Conservation (phyloP, 306 rosid genomes). For the Acmispon strigosus region DNA sequence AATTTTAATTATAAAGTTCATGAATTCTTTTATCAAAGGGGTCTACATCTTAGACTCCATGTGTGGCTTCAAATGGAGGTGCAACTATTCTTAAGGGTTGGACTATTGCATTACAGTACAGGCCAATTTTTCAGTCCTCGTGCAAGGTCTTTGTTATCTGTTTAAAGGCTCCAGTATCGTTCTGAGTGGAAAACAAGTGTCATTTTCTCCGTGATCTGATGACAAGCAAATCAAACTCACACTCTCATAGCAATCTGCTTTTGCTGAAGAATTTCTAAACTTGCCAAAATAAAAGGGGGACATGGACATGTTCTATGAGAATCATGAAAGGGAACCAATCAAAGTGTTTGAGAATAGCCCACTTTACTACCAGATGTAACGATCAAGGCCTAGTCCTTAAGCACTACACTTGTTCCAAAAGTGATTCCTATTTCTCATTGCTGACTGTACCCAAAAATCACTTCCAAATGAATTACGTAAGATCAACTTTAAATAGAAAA, state of each 20-base stretch:
- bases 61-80: neutral
- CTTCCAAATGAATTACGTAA: no score
- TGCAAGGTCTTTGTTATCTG: neutral
- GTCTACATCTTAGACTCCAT: neutral
- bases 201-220: neutral
- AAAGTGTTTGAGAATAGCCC: constrained; percentile 5
- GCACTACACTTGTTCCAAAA: no score
- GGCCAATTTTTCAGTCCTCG: neutral
- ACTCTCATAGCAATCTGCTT: neutral
- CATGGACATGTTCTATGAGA: neutral
- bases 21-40: no score
- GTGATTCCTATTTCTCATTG: no score
- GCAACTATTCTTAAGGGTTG: neutral
- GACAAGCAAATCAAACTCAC: neutral
- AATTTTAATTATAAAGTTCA: no score
- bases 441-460: no score
- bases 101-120: no score
- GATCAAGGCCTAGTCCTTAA: no score
- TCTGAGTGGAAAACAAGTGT: neutral
- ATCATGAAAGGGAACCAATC: constrained; percentile 6
- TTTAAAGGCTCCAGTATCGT: neutral
- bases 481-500: no score
- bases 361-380: neutral
- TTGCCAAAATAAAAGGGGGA: neutral
- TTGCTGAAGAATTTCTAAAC: neutral